Conservation (phyloP, 2,329 filamentous ascomycete genomes). For the Fusarium poae region DNA sequence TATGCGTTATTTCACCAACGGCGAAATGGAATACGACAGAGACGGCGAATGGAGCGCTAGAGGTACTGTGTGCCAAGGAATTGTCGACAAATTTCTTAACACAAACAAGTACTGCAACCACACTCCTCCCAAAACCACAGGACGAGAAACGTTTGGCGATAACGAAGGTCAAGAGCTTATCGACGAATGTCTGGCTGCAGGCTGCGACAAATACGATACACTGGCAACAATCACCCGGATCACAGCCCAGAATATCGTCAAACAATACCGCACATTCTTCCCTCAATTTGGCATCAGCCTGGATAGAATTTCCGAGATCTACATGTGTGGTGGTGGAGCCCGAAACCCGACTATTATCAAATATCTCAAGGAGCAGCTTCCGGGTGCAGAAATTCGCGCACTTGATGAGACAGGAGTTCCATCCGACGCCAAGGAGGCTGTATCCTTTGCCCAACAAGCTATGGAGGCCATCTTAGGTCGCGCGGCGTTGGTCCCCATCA, state of each 20-base stretch:
- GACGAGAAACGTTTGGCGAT: constrained; percentile 70
- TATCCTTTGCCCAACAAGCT: constrained; percentile 67
- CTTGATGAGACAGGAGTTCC: constrained; percentile 69
- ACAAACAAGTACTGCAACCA: constrained; percentile 63
- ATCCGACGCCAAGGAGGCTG: constrained; percentile 64
- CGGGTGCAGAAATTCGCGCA: constrained; percentile 58
- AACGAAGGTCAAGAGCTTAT: constrained; percentile 66
- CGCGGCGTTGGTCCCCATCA: constrained; percentile 34
- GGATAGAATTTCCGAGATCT: constrained; percentile 5
- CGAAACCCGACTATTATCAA: constrained; percentile 18
- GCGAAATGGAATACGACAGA: constrained; percentile 63
- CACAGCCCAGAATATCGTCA: constrained; percentile 69
- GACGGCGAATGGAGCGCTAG: constrained; percentile 64
- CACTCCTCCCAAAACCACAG: constrained; percentile 68
- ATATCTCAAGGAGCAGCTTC: constrained; percentile 16
- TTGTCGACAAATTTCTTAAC: constrained; percentile 45
- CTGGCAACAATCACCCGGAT: constrained; percentile 70
- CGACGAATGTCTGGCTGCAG: constrained; percentile 55
- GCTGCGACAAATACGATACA: constrained; percentile 59
- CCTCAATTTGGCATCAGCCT: constrained; percentile 14
- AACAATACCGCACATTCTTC: constrained; percentile 29
- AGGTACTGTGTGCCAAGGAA: constrained; percentile 62
- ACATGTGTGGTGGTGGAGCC: constrained; percentile 20
- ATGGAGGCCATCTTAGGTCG: constrained; percentile 70
- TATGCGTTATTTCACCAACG: constrained; percentile 66